phyloP scores from a whole-genome alignment of 495 filamentous ascomycete genomes.

The Chaetomium fimeti region DNA sequence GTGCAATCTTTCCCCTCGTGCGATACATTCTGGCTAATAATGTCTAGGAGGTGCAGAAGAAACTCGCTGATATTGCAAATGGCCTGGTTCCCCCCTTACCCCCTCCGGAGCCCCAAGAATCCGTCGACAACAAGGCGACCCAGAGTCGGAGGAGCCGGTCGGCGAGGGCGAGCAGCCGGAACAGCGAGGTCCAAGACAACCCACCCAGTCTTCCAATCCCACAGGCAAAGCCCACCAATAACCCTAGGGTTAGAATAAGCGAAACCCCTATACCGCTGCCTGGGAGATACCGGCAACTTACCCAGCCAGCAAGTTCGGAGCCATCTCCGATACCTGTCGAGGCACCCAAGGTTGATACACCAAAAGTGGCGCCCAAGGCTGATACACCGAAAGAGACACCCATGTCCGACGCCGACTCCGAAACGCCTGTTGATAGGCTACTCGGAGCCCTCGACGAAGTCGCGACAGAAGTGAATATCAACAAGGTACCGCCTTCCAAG shows the following conservation, averaged over 20 bases:
- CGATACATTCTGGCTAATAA: neutral
- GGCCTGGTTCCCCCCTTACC: constrained; percentile 13
- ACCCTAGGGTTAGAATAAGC: constrained; percentile 17
- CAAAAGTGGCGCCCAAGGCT: too few species aligned
- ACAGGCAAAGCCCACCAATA: constrained; percentile 10
- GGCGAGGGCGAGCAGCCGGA: constrained; percentile 12
- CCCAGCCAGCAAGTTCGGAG: neutral
- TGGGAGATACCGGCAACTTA: constrained; percentile 17
- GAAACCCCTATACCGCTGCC: constrained; percentile 27
- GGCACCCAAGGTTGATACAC: too few species aligned
- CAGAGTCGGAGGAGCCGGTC: constrained; percentile 20
- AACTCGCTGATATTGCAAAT: constrained; percentile 17
- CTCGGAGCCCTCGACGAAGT: constrained; percentile 24
- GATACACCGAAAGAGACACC: neutral
- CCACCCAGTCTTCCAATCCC: constrained; percentile 17
- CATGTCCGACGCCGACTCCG: neutral
- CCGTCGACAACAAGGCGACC: neutral
- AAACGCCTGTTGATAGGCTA: constrained; percentile 22
- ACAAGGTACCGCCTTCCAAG: constrained; percentile 15
- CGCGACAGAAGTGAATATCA: constrained; percentile 16
- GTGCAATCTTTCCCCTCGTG: neutral
- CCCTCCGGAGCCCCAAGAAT: neutral
- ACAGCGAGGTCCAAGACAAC: constrained; percentile 18
- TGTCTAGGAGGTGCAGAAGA: constrained; percentile 22
- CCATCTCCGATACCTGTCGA: neutral